Evolutionary conservation across 495 filamentous ascomycete species (phyloP).

Genomic region (Thermothielavioides terrestris): DNA sequence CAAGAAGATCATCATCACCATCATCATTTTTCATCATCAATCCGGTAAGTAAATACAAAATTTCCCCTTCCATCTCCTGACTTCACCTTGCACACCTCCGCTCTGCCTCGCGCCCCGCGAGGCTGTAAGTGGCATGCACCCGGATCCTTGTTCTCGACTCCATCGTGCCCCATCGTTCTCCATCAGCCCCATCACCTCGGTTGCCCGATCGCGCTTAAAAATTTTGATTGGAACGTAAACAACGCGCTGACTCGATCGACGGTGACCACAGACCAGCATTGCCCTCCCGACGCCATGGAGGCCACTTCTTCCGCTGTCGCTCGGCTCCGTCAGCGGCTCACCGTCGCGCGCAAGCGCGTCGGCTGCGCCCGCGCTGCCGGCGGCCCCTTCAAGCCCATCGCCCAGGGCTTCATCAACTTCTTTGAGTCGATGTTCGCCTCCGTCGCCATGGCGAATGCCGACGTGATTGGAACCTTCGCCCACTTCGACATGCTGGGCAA

Average conservation of each 20-base stretch:
- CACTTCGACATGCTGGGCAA: not conserved
- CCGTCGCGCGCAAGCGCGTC: not conserved
- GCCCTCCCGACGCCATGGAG: not conserved
- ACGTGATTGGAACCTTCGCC: not conserved
- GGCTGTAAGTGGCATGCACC: no score
- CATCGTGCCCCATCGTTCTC: no score
- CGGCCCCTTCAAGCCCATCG: constrained; percentile 1
- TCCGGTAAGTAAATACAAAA: no score
- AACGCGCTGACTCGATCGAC: not conserved
- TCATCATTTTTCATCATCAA: no score
- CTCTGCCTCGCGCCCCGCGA: no score
- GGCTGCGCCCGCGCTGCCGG: not conserved
- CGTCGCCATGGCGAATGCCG: not conserved
- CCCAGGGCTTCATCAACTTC: not conserved
- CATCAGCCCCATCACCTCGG: not conserved
- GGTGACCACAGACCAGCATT: not conserved
- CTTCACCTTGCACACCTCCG: no score
- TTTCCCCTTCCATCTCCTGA: no score
- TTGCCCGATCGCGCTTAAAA: not conserved
- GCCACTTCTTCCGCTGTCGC: not conserved
- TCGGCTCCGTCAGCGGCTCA: not conserved
- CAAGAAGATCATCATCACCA: no score
- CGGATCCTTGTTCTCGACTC: no score
- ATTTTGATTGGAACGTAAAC: not conserved
- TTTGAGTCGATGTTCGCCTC: not conserved